Conservation (phyloP, 2,329 filamentous ascomycete species). For the Fusarium drepaniforme region DNA sequence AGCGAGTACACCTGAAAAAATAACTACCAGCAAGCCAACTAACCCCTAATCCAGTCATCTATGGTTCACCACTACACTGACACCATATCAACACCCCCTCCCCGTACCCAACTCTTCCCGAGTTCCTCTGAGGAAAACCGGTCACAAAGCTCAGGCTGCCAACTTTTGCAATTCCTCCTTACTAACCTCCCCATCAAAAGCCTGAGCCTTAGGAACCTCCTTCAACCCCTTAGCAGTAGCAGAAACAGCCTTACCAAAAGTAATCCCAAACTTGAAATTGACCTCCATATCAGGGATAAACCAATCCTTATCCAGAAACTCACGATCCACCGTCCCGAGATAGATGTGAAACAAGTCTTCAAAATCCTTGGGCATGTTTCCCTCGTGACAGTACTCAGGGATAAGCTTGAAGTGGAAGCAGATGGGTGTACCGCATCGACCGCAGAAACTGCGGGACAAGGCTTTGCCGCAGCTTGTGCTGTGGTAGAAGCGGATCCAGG, state of each 20-base stretch:
- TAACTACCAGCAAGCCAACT: not conserved
- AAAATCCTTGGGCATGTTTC: slow-evolving; percentile 27
- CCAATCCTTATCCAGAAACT: slow-evolving; percentile 38
- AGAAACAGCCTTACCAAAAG: slow-evolving; percentile 36
- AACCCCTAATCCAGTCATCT: not conserved
- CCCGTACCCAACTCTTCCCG: not conserved
- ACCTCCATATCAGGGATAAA: slow-evolving; percentile 27
- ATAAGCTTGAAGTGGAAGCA: slow-evolving; percentile 35
- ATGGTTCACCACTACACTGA: not conserved
- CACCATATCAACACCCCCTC: not conserved
- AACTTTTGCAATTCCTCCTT: slow-evolving; percentile 24
- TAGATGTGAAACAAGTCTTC: slow-evolving; percentile 35
- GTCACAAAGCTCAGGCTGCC: not conserved
- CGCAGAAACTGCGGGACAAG: slow-evolving; percentile 42
- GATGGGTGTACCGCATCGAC: slow-evolving; percentile 39
- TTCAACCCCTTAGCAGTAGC: slow-evolving; percentile 29
- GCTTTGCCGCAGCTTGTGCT: slow-evolving; percentile 21
- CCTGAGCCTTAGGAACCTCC: slow-evolving; percentile 24
- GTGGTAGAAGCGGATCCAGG: slow-evolving; percentile 45
- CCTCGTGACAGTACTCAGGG: slow-evolving; percentile 24
- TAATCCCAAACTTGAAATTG: slow-evolving; percentile 30
- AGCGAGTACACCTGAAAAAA: not conserved
- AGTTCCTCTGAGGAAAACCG: not conserved
- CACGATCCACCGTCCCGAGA: slow-evolving; percentile 36
- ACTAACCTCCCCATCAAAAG: slow-evolving; percentile 8